phyloP scores from a whole-genome alignment of 257 asterid species.

The Solanum chiquidenum region DNA sequence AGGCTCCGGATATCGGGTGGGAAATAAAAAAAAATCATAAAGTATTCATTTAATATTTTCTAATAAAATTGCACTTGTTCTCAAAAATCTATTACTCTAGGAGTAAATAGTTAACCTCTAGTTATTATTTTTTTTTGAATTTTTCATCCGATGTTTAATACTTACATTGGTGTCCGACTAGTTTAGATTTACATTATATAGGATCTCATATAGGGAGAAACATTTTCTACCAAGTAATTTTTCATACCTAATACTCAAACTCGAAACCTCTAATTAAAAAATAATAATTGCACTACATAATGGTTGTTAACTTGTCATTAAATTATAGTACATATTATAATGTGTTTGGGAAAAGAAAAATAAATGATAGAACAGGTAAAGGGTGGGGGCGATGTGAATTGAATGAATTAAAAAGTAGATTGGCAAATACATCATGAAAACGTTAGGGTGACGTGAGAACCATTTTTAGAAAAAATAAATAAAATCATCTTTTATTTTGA shows the following conservation, averaged over 20 bases:
- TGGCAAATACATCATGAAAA: neutral
- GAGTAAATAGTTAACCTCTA: neutral
- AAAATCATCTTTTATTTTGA: neutral
- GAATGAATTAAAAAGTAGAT: neutral
- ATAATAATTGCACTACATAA: neutral
- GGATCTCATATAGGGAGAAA: no score
- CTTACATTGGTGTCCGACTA: fast-evolving
- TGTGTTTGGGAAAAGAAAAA: neutral
- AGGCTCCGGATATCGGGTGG: no score
- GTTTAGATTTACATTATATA: no score
- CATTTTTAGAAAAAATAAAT: neutral
- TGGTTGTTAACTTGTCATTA: neutral
- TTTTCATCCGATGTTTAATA: no score
- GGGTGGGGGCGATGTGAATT: neutral
- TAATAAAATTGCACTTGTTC: neutral
- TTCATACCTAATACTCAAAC: no score
- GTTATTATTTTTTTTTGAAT: neutral
- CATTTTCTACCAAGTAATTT: no score
- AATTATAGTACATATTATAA: neutral
- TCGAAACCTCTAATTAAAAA: neutral
- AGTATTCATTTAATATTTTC: neutral
- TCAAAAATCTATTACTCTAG: neutral
- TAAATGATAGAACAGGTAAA: neutral
- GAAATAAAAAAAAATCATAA: neutral
- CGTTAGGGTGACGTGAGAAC: neutral